These are phyloP conservation scores for Rhynchospora tenuis DNA, from an alignment of 176 grass and related monocot species.

Conservation along the genomic window DNA sequence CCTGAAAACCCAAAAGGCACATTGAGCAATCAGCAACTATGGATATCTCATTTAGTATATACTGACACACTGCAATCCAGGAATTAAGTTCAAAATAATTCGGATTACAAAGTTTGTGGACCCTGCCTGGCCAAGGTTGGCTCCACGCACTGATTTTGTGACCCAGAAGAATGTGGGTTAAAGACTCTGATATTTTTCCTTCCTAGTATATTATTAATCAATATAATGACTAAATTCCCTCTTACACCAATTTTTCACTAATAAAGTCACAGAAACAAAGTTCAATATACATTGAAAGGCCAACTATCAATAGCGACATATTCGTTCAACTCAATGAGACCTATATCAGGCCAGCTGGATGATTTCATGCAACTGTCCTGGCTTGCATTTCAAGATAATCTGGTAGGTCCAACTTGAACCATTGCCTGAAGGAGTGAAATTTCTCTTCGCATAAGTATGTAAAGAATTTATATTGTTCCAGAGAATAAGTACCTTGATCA, in stretches of 20 bases:
- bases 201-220: background rate
- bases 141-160: background rate
- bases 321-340: background rate
- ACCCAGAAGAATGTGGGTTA: background rate
- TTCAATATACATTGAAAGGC: background rate
- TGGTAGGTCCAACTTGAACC: background rate
- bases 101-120: background rate
- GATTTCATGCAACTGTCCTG: background rate
- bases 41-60: background rate
- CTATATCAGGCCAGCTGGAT: background rate
- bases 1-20: conserved; percentile 29
- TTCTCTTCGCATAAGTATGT: background rate
- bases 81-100: background rate
- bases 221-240: background rate
- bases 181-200: background rate
- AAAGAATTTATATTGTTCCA: background rate
- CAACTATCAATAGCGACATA: background rate
- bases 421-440: background rate
- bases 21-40: background rate
- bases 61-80: background rate
- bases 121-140: background rate
- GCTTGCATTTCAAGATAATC: background rate
- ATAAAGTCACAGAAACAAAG: background rate
- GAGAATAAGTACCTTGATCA: conserved; percentile 48
- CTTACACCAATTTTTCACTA: background rate